Conservation (phyloP, 2,329 filamentous ascomycete species). For the Phaeosphaeria sp. region DNA sequence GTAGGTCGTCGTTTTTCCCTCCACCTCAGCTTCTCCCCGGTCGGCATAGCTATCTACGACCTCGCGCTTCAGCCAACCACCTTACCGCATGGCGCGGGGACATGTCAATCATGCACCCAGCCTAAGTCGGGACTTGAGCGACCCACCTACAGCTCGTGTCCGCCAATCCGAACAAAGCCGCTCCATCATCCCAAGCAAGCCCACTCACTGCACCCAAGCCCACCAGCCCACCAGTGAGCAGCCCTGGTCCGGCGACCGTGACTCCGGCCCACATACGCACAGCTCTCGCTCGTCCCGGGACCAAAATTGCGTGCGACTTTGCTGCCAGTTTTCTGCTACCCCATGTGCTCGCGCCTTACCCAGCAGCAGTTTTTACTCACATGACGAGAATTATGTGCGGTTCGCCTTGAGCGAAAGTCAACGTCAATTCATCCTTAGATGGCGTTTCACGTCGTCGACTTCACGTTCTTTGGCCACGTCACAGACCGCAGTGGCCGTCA, state of each 20-base stretch:
- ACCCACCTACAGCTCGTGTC: constrained; percentile 28
- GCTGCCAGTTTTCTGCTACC: constrained; percentile 34
- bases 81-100: constrained; percentile 26
- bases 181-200: constrained; percentile 21
- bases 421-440: constrained; percentile 41
- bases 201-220: constrained; percentile 8
- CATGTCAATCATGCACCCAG: constrained; percentile 23
- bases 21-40: constrained; percentile 9
- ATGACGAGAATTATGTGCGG: constrained; percentile 46
- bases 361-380: constrained; percentile 49
- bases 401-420: constrained; percentile 48
- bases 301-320: constrained; percentile 49
- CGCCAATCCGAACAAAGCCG: constrained; percentile 29
- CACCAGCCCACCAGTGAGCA: constrained; percentile 25
- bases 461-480: background rate
- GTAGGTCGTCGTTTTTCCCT: background rate
- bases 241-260: constrained; percentile 35
- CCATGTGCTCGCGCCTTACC: constrained; percentile 45
- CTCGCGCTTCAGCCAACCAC: constrained; percentile 25
- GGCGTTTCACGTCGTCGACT: constrained; percentile 11
- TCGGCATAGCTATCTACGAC: constrained; percentile 22
- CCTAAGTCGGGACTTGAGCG: constrained; percentile 26
- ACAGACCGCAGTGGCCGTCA: constrained; percentile 18
- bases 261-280: constrained; percentile 45
- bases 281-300: constrained; percentile 45